Conservation (phyloP, 768 basidiomycete genomes). For the Psilocybe subaeruginosa region DNA sequence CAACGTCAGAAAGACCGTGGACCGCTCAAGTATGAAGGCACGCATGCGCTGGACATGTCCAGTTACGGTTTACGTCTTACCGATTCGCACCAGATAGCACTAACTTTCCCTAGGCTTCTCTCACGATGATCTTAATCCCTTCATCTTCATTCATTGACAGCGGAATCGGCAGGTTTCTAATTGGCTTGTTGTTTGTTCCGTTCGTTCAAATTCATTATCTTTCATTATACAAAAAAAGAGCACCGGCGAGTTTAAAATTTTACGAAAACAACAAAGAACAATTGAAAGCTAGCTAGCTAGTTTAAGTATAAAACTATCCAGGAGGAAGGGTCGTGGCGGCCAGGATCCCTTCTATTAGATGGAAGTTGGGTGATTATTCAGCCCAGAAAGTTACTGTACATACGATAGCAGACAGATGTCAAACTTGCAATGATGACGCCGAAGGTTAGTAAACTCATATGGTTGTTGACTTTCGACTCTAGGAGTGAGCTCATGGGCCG, state of each 20-base stretch:
- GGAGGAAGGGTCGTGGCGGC: background rate
- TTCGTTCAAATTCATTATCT: background rate
- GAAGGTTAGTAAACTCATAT: conserved; percentile 8
- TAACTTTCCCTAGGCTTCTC: conserved; percentile 1
- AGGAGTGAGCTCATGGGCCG: background rate
- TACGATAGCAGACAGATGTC: conserved; percentile 14
- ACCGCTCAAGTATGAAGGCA: conserved; percentile 1
- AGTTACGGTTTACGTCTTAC: background rate
- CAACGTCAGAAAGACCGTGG: background rate
- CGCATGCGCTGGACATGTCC: background rate
- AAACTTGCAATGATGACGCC: conserved; percentile 12
- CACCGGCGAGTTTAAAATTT: conserved; percentile 2
- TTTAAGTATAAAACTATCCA: background rate
- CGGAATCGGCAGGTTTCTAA: conserved; percentile 3
- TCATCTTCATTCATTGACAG: background rate
- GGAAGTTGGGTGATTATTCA: conserved; percentile 10
- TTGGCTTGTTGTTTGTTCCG: conserved; percentile 4
- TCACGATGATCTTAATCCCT: conserved; percentile 1
- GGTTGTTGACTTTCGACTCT: conserved; percentile 1
- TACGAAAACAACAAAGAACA: conserved; percentile 1
- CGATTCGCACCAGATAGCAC: background rate
- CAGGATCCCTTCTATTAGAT: conserved; percentile 10
- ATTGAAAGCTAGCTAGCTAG: background rate
- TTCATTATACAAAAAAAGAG: background rate
- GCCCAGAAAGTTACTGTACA: conserved; percentile 10